Conservation (phyloP, 305 asterid genomes). For the Fraxinus xanthoxyloides region DNA sequence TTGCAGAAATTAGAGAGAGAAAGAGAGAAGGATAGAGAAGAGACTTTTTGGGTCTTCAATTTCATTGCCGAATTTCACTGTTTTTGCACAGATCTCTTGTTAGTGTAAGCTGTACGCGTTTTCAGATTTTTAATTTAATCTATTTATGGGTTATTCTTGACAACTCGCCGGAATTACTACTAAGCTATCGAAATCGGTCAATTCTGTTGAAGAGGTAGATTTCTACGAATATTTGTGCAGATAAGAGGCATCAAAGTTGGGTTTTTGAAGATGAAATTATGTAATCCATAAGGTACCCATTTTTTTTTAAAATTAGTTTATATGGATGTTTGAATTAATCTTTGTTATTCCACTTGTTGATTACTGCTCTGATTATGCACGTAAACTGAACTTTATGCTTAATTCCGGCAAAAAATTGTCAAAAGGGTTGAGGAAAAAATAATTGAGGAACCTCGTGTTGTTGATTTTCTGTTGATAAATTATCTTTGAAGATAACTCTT, state of each 20-base stretch:
- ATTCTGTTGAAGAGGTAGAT: constrained; percentile 14
- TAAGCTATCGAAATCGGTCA: constrained; percentile 21
- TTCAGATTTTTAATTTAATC: constrained; percentile 19
- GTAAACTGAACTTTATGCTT: neutral
- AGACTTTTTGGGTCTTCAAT: constrained; percentile 24
- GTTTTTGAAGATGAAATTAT: constrained; percentile 25
- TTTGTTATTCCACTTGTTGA: neutral
- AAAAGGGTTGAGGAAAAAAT: neutral
- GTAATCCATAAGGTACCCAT: constrained; percentile 28
- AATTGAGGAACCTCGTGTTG: neutral
- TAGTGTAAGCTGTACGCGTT: constrained; percentile 3
- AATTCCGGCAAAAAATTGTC: neutral
- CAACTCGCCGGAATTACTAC: neutral
- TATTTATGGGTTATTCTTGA: constrained; percentile 5
- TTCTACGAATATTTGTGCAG: neutral
- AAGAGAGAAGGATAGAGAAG: constrained; percentile 20
- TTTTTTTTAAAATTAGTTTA: neutral
- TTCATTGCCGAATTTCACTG: constrained; percentile 17
- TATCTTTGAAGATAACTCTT: neutral
- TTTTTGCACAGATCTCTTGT: constrained; percentile 30
- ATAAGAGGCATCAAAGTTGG: constrained; percentile 6
- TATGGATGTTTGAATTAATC: neutral
- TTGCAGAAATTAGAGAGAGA: constrained; percentile 21
- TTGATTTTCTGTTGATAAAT: neutral
- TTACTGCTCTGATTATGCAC: neutral